Evolutionary conservation across 306 rosid genomes (phyloP), one percentile per base, ranked within the genome.

Genomic region (barrel medic (Medicago truncatula)): DNA sequence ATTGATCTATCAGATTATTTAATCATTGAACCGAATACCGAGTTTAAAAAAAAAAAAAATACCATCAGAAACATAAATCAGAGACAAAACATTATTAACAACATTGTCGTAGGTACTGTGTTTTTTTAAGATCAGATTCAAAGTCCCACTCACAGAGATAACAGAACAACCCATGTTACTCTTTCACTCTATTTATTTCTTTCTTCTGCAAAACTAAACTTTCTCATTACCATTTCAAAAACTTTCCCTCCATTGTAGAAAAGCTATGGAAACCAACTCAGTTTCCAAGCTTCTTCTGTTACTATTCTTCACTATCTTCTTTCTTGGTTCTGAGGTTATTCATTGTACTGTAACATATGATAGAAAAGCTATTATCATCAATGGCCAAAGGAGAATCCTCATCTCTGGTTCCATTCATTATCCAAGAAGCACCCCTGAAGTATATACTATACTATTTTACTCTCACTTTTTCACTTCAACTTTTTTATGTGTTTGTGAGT

Each of bases 331-430:
- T 78, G 83, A 89, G 81, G 73, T 91, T 61, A 81, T 81, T 34
- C 84, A 87, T 1, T 84, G 93, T 77, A 84, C 82, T 36, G 97
- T 95, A 10, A 87, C 89, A 1, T 95, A 95, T 76, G 99, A 95
- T 71, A 92, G 52, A 74, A 95, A 90, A 67, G 96, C 99, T 78
- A 88, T 95, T 52, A n/a, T 92, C 85, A 90, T 95, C 88, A 88
- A 95, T 84, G 99, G 99, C 84, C 91, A 80, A 69, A 80, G 99
- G 61, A 92, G 87, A 84, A 83, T 95, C 44, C 96, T 95, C 78
- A 86, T 95, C 43, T 95, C 99, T 20, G 99, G 99, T 41, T 95
- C 99, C 83, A 95, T 95, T 85, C 98, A 92, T 81, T 95, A 95
- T 77, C 97, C 98, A 67, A 87, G 98, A 87, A 95, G 98, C 84